phyloP scores from a whole-genome alignment of 495 filamentous ascomycete genomes.

The Aspergillus diversus region DNA sequence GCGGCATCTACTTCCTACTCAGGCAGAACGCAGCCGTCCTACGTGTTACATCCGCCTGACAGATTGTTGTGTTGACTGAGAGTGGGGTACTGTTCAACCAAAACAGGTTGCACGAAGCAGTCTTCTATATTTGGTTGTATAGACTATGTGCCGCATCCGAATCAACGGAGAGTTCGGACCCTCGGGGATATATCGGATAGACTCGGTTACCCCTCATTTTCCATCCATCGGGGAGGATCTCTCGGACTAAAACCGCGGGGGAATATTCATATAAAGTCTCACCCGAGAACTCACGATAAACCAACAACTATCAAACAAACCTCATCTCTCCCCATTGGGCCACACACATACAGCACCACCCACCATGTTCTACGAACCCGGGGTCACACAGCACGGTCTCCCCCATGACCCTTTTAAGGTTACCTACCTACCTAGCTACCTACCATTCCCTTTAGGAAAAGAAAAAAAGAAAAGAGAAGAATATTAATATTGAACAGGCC shows the following conservation, averaged over 20 bases:
- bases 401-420: constrained; percentile 50
- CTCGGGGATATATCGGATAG: background rate
- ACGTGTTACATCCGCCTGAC: too few species aligned
- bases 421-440: constrained; percentile 4
- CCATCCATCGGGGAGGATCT: background rate
- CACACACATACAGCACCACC: background rate
- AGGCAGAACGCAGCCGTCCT: too few species aligned
- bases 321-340: background rate
- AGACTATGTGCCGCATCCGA: too few species aligned
- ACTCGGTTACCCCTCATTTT: background rate
- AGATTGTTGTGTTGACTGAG: too few species aligned
- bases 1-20: too few species aligned
- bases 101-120: too few species aligned
- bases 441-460: background rate
- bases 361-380: constrained; percentile 42
- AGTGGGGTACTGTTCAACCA: too few species aligned
- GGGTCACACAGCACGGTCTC: constrained; percentile 39
- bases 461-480: background rate
- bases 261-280: too few species aligned
- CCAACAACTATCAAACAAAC: background rate
- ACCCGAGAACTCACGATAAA: too few species aligned
- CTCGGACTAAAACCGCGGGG: too few species aligned
- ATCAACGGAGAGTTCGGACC: background rate
- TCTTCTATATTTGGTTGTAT: too few species aligned
- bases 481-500: constrained; percentile 24